Conservation (phyloP, 768 basidiomycete genomes). For the Serendipita sp. region DNA sequence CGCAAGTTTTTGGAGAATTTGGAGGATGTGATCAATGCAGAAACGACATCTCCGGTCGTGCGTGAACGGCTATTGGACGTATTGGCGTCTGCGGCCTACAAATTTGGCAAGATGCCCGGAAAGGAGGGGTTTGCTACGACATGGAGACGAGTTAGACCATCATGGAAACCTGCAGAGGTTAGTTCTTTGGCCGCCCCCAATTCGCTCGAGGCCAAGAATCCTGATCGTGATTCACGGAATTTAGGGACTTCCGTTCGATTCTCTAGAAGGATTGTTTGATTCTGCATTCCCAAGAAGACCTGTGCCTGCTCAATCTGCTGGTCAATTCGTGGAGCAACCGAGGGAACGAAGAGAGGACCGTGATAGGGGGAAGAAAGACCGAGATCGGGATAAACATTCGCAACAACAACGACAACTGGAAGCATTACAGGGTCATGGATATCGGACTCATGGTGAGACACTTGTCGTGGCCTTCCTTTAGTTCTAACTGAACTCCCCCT, state of each 20-base stretch:
- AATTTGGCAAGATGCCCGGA: constrained; percentile 29
- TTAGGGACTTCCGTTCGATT: constrained; percentile 66
- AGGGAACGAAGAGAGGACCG: not conserved
- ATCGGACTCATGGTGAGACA: not conserved
- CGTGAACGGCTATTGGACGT: constrained; percentile 68
- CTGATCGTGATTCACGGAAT: too few relatives aligned
- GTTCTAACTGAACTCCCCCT: not conserved
- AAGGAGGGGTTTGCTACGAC: constrained; percentile 48
- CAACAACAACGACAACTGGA: constrained; percentile 24
- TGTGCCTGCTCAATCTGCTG: not conserved
- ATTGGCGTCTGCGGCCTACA: constrained; percentile 65
- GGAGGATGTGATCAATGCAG: constrained; percentile 50
- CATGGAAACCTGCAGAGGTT: constrained; percentile 69
- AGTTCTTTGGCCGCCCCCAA: constrained; percentile 17
- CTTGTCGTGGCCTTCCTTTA: not conserved
- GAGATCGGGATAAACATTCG: not conserved
- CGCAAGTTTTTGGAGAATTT: constrained; percentile 69
- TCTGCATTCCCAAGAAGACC: constrained; percentile 16
- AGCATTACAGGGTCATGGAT: not conserved
- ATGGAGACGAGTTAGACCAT: constrained; percentile 69
- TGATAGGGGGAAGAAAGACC: constrained; percentile 6
- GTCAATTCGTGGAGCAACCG: not conserved
- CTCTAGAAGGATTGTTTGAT: constrained; percentile 65
- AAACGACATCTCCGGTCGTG: constrained; percentile 62
- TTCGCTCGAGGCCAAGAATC: too few relatives aligned